Evolutionary conservation across 2,329 filamentous ascomycete genomes (phyloP), one percentile per base, ranked within the genome.

Genomic region (Scortechinia acanthostroma): DNA sequence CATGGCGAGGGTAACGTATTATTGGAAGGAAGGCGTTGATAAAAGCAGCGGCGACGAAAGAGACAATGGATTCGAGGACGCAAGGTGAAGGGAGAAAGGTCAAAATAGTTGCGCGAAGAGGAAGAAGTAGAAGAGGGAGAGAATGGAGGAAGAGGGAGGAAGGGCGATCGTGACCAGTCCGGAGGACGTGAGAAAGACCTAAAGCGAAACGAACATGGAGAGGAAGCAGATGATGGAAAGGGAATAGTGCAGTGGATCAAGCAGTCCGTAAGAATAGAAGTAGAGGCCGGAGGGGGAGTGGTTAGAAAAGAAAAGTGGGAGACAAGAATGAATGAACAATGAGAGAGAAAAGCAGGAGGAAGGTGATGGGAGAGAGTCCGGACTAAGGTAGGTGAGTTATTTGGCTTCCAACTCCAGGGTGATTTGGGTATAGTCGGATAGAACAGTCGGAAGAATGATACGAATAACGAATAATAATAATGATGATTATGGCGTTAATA

Each of bases 1-100:
- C 68, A 71, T 71, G 49, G 54, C 58, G 53, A 53, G 48, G 48
- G 53, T 28, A 28, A 23, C 43, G 21, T 22, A 37, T 17, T 15
- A 17, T 21, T 22, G 21, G 22, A 17, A 28, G 45, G 40, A 40
- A 45, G 46, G 43, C 42, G 37, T 44, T 47, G 47, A n/a, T 44
- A 42, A 46, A 37, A n/a, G n/a, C n/a, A n/a, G n/a, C n/a, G n/a
- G n/a, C n/a, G n/a, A n/a, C n/a, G n/a, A n/a, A n/a, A n/a, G n/a
- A n/a, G n/a, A n/a, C n/a, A n/a, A n/a, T n/a, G n/a, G 25, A 10
- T 30, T 10, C 10, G 25, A 10, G 25, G 25, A 10, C 10, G 25
- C 10, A 30, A n/a, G 25, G 10, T 10, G 25, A 30, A n/a, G n/a
- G 25, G n/a, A 30, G 25, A n/a, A 30, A 30, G 25, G 25, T 10